phyloP scores from a whole-genome alignment of 805 yeast genomes.

The Torulaspora maleeae region DNA sequence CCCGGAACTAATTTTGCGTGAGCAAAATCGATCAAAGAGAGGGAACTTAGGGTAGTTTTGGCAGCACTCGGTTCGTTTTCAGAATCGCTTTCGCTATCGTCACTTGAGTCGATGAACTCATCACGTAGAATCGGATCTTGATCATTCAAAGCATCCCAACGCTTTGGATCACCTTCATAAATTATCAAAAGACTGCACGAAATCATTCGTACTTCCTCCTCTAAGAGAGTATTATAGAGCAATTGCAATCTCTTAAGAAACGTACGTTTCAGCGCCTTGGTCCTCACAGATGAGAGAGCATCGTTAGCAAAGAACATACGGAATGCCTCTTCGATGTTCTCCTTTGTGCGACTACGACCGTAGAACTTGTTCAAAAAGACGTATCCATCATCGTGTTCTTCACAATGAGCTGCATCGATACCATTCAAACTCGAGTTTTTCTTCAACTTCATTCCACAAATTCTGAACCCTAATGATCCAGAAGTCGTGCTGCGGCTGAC shows the following conservation, averaged over 20 bases:
- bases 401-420: constrained; percentile 19
- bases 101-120: constrained; percentile 32
- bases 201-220: constrained; percentile 57
- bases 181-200: constrained; percentile 72
- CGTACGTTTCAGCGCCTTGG: constrained; percentile 39
- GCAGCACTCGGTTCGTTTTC: constrained; percentile 33
- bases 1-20: constrained; percentile 67
- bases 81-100: constrained; percentile 34
- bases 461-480: constrained; percentile 67
- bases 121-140: constrained; percentile 41
- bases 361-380: constrained; percentile 56
- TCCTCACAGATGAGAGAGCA: constrained; percentile 32
- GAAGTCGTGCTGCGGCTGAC: constrained; percentile 76
- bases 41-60: constrained; percentile 43
- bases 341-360: constrained; percentile 56
- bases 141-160: constrained; percentile 46
- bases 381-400: constrained; percentile 39
- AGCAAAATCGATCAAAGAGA: constrained; percentile 84
- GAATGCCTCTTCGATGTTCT: constrained; percentile 45
- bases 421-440: constrained; percentile 14
- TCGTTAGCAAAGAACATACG: constrained; percentile 43
- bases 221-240: constrained; percentile 58
- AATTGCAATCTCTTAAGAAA: constrained; percentile 59
- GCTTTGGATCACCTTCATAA: constrained; percentile 58
- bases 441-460: constrained; percentile 81